Conservation (phyloP, 768 basidiomycete genomes). For the Leccinum broughii region DNA sequence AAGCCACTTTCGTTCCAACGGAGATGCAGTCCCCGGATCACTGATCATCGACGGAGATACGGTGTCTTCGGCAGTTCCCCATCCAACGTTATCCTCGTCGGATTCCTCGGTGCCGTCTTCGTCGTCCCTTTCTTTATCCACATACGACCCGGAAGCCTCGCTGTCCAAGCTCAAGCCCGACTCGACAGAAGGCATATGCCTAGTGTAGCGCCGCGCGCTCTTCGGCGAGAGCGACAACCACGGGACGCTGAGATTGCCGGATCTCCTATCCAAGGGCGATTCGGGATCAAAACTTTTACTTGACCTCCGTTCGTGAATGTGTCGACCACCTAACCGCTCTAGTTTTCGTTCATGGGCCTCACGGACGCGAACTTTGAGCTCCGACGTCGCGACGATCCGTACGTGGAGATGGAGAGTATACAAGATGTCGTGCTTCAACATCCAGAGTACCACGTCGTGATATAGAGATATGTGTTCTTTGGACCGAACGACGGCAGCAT, state of each 20-base stretch:
- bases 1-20: slow-evolving; percentile 79
- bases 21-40: slow-evolving; percentile 80
- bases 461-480: slow-evolving; percentile 71
- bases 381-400: slow-evolving; percentile 75
- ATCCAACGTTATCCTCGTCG: slow-evolving; percentile 47
- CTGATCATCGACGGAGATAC: slow-evolving; percentile 66
- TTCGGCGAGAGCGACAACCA: slow-evolving; percentile 61
- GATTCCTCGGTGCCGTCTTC: slow-evolving; percentile 41
- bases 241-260: slow-evolving; percentile 28
- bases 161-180: slow-evolving; percentile 39
- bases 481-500: slow-evolving; percentile 70
- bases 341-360: slow-evolving; percentile 39
- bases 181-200: slow-evolving; percentile 48
- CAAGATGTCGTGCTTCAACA: slow-evolving; percentile 84
- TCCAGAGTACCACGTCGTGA: slow-evolving; percentile 85
- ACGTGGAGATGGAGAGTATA: slow-evolving; percentile 84
- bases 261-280: slow-evolving; percentile 16
- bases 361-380: slow-evolving; percentile 73
- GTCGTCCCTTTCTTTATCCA: slow-evolving; percentile 34
- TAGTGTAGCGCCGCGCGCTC: slow-evolving; percentile 46
- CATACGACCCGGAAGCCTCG: slow-evolving; percentile 34
- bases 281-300: slow-evolving; percentile 22
- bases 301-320: slow-evolving; percentile 23
- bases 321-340: slow-evolving; percentile 28
- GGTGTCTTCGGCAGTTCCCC: slow-evolving; percentile 51